Evolutionary conservation across 2,329 filamentous ascomycete genomes (phyloP).

Genomic region (Exophiala lecanii-corni): DNA sequence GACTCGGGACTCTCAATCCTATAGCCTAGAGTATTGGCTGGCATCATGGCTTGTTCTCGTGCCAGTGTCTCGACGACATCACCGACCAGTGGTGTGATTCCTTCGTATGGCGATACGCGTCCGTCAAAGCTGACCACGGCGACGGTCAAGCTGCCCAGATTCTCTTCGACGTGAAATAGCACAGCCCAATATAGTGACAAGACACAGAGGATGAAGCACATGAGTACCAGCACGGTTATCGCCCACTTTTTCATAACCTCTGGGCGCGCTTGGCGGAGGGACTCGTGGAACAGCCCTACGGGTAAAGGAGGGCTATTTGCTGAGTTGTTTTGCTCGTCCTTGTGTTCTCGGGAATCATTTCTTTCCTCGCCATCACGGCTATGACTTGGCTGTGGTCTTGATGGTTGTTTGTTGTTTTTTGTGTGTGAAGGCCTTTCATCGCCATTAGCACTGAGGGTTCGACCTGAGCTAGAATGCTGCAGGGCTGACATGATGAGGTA

Average conservation of each 20-base stretch:
- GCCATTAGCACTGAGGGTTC: too few relatives aligned
- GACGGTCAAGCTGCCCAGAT: conserved; percentile 47
- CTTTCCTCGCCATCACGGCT: too few relatives aligned
- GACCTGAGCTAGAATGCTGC: too few relatives aligned
- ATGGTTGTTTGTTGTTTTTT: too few relatives aligned
- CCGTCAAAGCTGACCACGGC: conserved; percentile 63
- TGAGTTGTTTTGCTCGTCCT: too few relatives aligned
- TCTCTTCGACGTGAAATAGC: conserved; percentile 49
- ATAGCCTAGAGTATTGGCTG: conserved; percentile 43
- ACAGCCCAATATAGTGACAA: conserved; percentile 60
- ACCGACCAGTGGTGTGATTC: conserved; percentile 52
- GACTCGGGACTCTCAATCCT: conserved; percentile 43
- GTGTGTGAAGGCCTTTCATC: too few relatives aligned
- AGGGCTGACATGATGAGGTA: too few relatives aligned
- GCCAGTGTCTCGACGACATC: conserved; percentile 41
- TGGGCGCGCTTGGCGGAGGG: too few relatives aligned
- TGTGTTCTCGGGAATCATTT: too few relatives aligned
- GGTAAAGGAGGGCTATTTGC: too few relatives aligned
- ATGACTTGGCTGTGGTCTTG: too few relatives aligned
- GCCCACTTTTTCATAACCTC: conserved; percentile 9
- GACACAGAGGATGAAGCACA: conserved; percentile 52
- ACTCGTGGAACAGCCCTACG: too few relatives aligned
- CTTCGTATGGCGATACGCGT: conserved; percentile 47
- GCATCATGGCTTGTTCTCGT: conserved; percentile 41
- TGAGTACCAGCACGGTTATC: conserved; percentile 46